These are phyloP conservation scores for Cryptosporidium canis DNA, from an alignment of 169 alveolate species.

Conservation along the genomic window DNA sequence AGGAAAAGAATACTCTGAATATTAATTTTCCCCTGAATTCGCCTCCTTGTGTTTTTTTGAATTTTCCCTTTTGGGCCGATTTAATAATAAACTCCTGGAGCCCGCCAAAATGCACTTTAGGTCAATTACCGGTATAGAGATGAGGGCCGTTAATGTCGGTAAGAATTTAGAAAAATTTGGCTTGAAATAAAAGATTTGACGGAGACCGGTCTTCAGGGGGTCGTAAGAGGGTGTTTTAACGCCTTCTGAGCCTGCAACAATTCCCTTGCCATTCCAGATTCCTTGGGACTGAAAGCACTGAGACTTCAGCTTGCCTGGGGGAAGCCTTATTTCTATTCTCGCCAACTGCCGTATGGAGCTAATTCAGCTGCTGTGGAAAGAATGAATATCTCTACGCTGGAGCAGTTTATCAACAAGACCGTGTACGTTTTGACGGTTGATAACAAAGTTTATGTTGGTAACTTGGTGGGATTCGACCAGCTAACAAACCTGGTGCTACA, in stretches of 20 bases:
- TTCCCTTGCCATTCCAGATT: too few species aligned
- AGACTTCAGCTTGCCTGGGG: too few species aligned
- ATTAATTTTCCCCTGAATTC: neutral
- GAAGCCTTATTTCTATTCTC: too few species aligned
- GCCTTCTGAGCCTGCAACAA: too few species aligned
- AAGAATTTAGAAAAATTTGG: neutral
- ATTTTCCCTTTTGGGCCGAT: neutral
- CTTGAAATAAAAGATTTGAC: neutral
- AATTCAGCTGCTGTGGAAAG: neutral
- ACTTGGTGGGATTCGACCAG: conserved; percentile 89
- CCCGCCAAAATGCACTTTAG: conserved; percentile 23
- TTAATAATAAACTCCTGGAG: neutral
- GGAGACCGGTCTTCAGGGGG: neutral
- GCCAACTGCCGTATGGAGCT: too few species aligned
- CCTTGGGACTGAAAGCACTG: too few species aligned
- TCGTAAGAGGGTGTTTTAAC: too few species aligned
- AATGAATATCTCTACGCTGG: conserved; percentile 19
- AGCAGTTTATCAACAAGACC: neutral
- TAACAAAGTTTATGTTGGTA: conserved; percentile 88
- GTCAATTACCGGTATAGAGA: neutral
- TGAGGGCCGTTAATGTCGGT: conserved; percentile 20
- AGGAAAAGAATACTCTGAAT: neutral
- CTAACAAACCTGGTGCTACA: conserved; percentile 85
- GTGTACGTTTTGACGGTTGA: conserved; percentile 81
- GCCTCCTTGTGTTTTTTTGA: neutral